Evolutionary conservation across 495 filamentous ascomycete species (phyloP).

Genomic region (Penicillium parvum): DNA sequence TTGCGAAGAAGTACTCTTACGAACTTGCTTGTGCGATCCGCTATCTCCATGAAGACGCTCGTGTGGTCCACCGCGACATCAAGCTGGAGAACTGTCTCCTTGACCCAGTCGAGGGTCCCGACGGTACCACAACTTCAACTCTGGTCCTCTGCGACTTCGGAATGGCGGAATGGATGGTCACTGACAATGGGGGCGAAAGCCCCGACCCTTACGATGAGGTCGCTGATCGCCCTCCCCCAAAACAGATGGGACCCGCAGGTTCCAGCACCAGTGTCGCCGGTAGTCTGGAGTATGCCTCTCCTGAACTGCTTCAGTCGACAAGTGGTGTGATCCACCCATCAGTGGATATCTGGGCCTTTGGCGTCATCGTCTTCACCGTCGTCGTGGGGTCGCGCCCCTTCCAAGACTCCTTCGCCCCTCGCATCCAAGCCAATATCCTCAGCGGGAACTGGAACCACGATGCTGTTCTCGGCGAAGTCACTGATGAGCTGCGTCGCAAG

Average conservation of each 20-base stretch:
- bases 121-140: constrained; percentile 48
- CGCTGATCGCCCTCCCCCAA: constrained; percentile 42
- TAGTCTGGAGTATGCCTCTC: constrained; percentile 64
- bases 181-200: constrained; percentile 45
- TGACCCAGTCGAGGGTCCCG: constrained; percentile 47
- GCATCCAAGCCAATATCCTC: constrained; percentile 56
- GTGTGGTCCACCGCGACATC: constrained; percentile 68
- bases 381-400: constrained; percentile 67
- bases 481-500: constrained; percentile 15
- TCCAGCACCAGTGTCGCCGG: constrained; percentile 56
- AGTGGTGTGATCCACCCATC: constrained; percentile 48
- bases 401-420: constrained; percentile 55
- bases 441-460: constrained; percentile 58
- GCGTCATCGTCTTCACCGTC: constrained; percentile 60
- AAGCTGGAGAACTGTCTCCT: constrained; percentile 76
- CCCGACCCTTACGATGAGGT: constrained; percentile 48
- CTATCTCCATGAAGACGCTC: constrained; percentile 70
- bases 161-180: constrained; percentile 66
- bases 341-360: constrained; percentile 71
- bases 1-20: constrained; percentile 60
- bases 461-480: constrained; percentile 38
- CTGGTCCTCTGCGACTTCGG: constrained; percentile 72
- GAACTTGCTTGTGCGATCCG: constrained; percentile 66
- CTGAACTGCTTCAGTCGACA: constrained; percentile 51
- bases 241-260: constrained; percentile 52